Base-by-base conservation (phyloP, 2,329 filamentous ascomycete genomes). In the Calonectria henricotiae region DNA sequence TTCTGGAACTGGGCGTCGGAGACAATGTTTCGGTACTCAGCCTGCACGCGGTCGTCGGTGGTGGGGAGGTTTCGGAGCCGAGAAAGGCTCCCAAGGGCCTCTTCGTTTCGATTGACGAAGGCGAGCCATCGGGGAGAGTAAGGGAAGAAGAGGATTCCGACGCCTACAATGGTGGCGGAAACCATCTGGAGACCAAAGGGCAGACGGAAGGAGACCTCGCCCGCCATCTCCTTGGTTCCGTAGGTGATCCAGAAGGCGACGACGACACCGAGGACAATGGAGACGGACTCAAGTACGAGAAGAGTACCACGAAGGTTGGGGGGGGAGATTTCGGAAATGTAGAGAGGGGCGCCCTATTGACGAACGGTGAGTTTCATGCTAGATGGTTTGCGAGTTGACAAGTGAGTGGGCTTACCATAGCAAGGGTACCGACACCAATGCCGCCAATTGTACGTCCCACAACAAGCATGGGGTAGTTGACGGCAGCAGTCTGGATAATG, bases 381-480 rank as follows among this genome's bases (percentile, higher is more conserved):
- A 2, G 20, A 17, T 12, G 1, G 9, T 11, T 1, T 49, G 11
- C 20, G 32, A 39, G 51, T 55, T 11, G 20, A 4, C 23, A 13
- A 23, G 15, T 4, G 9, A 61, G 35, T 8, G 27, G 5, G 46
- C 68, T 46, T 54, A 86, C 86, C 82, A 87, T 86, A 1, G 83
- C 85, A 20, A 89, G 78, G 15, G 82, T 84, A 71, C 87, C 87
- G 27, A 89, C 84, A 23, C 85, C 86, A 70, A 89, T 83, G 76
- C 85, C 82, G 69, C 88, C 89, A 66, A 90, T 82, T 73, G 89
- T 89, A 25, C 89, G 83, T 30, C 88, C 89, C 35, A 83, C 87
- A 5, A 90, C 81, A 65, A 90, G 88, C 51, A 81, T 79, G 35
- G 81, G 82, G 30, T 83, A 83, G 68, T 85, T 81, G 47, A 85